Base-by-base conservation (phyloP, 1,284 basidiomycete species). In the Gymnopus androsaceus region DNA sequence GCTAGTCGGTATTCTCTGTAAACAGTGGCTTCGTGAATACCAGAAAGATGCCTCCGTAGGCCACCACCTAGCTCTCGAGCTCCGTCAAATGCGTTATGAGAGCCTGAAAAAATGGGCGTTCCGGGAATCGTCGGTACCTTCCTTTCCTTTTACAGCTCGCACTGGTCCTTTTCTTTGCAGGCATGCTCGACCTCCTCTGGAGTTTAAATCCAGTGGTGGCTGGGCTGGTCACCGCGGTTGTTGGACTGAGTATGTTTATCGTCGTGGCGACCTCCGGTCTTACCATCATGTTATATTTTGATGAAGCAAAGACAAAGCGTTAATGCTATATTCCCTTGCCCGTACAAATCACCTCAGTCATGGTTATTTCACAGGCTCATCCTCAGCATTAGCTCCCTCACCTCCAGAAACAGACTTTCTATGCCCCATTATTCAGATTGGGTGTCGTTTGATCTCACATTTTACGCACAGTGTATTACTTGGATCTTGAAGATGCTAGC, bases 91-190 rank as follows among this genome's bases (percentile, higher is more conserved):
- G 46, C 61, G 67, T 1, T 63, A 61, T 45, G 63, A 67, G n/a
- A 67, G 66, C 21, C 57, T 69, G 9, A 44, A 51, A 17, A 51
- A 55, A 15, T 69, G 68, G 55, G 59, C 9, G 63, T 69, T 12
- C 61, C 62, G 7, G 61, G 59, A 25, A 65, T 68, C 38, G 63
- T 70, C 47, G 51, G 57, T 5, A 51, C 15, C 67, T 69, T n/a
- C 67, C 67, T 4, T 53, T 70, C 15, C 54, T 70, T 11, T 61
- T 70, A 14, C 61, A 70, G 37, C 19, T 65, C 1, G 61, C 68
- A 17, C 55, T 70, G 9, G 60, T 69, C 14, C 52, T 70, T 9
- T 62, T 62, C 52, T 62, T 59, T 33, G 49, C 47, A 0, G 60
- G 56, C 14, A 19, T 62, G 17, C 17, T 70, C 30, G 61, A 67